These are phyloP conservation scores for Rhizomucor miehei DNA, from an alignment of 371 early-diverging fungal species.

Conservation along the genomic window DNA sequence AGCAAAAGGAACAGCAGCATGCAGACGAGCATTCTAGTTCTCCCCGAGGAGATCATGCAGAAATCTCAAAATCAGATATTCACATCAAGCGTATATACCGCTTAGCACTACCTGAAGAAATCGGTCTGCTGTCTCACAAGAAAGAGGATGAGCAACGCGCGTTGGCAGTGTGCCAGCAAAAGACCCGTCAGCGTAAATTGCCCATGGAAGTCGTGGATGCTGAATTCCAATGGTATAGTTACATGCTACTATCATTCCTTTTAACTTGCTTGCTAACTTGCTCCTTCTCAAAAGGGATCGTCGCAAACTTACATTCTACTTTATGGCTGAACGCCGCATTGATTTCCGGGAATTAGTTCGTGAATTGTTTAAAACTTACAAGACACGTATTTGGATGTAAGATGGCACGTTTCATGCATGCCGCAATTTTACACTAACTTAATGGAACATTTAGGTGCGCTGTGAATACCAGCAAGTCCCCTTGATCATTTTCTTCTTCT, in stretches of 20 bases:
- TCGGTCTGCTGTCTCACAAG: conserved; percentile 72
- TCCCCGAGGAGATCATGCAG: neutral
- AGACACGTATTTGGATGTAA: conserved; percentile 99
- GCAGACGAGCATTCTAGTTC: too few relatives aligned
- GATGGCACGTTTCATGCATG: neutral
- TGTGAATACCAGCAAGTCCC: conserved; percentile 3
- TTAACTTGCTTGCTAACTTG: neutral
- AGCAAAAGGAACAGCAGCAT: conserved; percentile 18
- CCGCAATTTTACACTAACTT: neutral
- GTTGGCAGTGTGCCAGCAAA: conserved; percentile 80
- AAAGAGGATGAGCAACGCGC: conserved; percentile 89
- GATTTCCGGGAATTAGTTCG: conserved; percentile 99
- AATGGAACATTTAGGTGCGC: conserved; percentile 4
- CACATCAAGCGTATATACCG: conserved; percentile 88
- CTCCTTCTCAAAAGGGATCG: conserved; percentile 70
- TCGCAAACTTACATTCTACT: conserved; percentile 95
- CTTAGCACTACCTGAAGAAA: conserved; percentile 72
- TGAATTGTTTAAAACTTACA: conserved; percentile 98
- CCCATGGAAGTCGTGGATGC: conserved; percentile 96
- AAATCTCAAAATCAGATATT: conserved; percentile 57
- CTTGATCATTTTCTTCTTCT: too few relatives aligned
- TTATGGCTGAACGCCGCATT: conserved; percentile 89
- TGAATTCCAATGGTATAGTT: conserved; percentile 89
- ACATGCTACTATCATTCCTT: neutral
- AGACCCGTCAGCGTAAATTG: conserved; percentile 82